Evolutionary conservation across 352 stramenopile genomes (phyloP).

Genomic region (Globisporangium takayamanum): DNA sequence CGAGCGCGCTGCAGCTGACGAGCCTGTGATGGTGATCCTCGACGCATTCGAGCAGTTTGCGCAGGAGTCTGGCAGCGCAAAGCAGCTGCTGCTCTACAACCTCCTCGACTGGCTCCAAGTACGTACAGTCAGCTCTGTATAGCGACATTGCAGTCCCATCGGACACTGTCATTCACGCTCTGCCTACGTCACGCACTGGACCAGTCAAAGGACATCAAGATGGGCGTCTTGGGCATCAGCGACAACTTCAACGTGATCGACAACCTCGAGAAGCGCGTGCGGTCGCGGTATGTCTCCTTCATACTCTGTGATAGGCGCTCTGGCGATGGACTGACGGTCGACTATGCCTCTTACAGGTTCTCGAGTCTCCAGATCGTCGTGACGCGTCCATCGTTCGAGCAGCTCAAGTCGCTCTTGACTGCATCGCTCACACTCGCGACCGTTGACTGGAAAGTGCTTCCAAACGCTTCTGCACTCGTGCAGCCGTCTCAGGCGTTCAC

Average conservation of each 20-base stretch:
- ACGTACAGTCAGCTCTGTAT: neutral
- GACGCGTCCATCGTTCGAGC: constrained; percentile 42
- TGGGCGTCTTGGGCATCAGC: constrained; percentile 75
- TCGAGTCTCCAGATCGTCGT: constrained; percentile 80
- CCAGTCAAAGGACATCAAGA: constrained; percentile 70
- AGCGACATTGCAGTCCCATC: neutral
- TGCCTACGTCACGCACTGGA: neutral
- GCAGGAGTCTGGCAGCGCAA: constrained; percentile 43
- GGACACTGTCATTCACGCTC: neutral
- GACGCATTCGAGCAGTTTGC: constrained; percentile 78
- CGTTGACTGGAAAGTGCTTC: constrained; percentile 22
- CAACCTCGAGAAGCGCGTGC: constrained; percentile 77
- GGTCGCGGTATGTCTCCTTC: constrained; percentile 36
- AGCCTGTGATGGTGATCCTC: constrained; percentile 66
- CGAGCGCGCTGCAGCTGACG: constrained; percentile 31
- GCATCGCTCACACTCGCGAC: constrained; percentile 30
- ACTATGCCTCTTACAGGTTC: constrained; percentile 32
- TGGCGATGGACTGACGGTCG: too few species aligned
- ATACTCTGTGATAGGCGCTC: neutral
- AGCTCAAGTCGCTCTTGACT: constrained; percentile 40
- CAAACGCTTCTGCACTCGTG: constrained; percentile 6
- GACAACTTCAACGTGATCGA: constrained; percentile 79
- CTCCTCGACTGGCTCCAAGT: constrained; percentile 81
- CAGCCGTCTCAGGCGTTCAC: constrained; percentile 26
- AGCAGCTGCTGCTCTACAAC: constrained; percentile 83